Percentiles rank a stretch among this genome's conserved stretches.
Conservation (phyloP, 1,284 basidiomycete species). For the Sporisorium iseilematis-ciliati region DNA sequence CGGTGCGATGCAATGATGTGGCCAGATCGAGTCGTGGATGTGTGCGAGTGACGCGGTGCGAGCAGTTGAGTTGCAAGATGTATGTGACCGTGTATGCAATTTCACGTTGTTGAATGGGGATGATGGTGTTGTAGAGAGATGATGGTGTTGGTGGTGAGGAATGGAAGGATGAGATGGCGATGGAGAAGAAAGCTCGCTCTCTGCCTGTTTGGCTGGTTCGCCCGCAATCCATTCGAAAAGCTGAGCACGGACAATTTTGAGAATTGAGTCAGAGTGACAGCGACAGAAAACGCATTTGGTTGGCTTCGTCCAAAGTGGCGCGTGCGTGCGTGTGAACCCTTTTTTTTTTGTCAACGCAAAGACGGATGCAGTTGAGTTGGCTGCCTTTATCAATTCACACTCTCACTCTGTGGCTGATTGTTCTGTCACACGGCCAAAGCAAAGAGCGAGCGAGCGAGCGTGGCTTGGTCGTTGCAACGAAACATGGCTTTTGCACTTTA, state of each 20-base stretch:
- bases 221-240: not conserved
- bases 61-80: not conserved
- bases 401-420: not conserved
- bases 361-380: not conserved
- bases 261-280: not conserved
- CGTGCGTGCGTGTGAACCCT: constrained; percentile 13
- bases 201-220: not conserved
- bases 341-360: not conserved
- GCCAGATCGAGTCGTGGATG: not conserved
- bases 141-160: not conserved
- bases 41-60: not conserved
- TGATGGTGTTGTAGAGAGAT: not conserved
- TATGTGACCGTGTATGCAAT: not conserved
- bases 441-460: not conserved
- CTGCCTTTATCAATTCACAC: not conserved
- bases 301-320: constrained; percentile 2
- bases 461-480: not conserved
- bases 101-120: not conserved
- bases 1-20: not conserved
- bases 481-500: too few species aligned
- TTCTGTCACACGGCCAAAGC: not conserved
- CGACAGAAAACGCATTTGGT: constrained; percentile 2
- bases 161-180: not conserved
- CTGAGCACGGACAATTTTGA: constrained; percentile 5
- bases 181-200: not conserved